phyloP scores from a whole-genome alignment of 2,329 filamentous ascomycete species.

The Thermothelomyces thermophilus region DNA sequence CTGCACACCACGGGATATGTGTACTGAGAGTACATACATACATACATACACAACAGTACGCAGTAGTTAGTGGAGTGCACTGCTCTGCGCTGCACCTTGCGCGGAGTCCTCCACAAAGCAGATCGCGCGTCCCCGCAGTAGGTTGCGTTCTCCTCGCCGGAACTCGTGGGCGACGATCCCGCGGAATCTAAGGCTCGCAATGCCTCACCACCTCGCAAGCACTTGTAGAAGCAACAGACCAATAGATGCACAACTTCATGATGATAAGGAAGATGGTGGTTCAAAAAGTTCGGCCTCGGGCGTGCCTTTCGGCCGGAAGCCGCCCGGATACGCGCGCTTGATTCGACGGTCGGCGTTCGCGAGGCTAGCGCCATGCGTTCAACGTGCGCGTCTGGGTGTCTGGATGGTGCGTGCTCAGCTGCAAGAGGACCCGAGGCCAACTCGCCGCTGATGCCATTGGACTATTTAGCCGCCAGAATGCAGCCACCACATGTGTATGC shows the following conservation, averaged over 20 bases:
- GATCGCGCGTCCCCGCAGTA: too few relatives aligned
- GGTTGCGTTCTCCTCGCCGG: too few relatives aligned
- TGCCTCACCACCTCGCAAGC: too few relatives aligned
- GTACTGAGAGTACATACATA: too few relatives aligned
- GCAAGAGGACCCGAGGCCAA: neutral
- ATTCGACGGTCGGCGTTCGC: neutral
- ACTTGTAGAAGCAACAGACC: too few relatives aligned
- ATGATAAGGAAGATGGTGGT: neutral
- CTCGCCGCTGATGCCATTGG: conserved; percentile 7
- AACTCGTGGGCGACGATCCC: neutral
- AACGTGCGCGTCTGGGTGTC: conserved; percentile 6
- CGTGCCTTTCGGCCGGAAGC: neutral
- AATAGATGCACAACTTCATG: neutral
- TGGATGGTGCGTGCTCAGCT: conserved; percentile 5
- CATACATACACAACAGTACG: too few relatives aligned
- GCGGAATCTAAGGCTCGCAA: neutral
- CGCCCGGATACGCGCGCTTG: conserved; percentile 13
- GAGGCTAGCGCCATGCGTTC: conserved; percentile 10
- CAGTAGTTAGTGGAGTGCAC: too few relatives aligned
- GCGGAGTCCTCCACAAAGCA: too few relatives aligned
- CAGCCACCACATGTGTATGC: conserved; percentile 15
- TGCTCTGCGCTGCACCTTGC: too few relatives aligned
- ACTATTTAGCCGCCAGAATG: conserved; percentile 16
- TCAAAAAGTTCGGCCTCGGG: neutral
- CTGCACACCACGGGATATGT: too few relatives aligned